Base-by-base conservation (phyloP, 108 stramenopile genomes). In the Skeletonema tropicum region DNA sequence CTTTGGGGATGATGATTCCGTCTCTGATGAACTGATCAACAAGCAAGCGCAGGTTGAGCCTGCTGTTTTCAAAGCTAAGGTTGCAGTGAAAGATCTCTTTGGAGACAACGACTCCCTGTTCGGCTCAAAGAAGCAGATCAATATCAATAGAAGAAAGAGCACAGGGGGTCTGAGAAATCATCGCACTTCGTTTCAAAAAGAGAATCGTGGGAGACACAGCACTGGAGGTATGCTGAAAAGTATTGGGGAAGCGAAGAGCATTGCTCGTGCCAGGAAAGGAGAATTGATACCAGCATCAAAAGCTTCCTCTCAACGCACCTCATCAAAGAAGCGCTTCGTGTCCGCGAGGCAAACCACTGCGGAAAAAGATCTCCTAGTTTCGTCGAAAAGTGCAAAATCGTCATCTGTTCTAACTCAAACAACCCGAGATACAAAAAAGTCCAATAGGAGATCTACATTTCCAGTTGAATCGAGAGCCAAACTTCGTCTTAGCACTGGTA, bases 111-210 rank as follows among this genome's bases (percentile, higher is more conserved):
- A 55, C 21, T 55, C 52, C 2, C 23, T 55, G 7, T 55, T 55
- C 23, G 52, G 52, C 2, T 23, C 52, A 6, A 55, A 55, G 23
- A 55, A 55, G 52, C 52, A 5, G 19, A 55, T 55, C 23, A 55
- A 23, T 55, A 55, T 55, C 23, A 55, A 23, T 55, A 21, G 52
- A 55, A 55, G 52, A 23, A 55, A 55, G 21, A 55, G 52, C 21
- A 55, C 52, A 23, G 23, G 52, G 9, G 52, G n/a, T 55, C 21
- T 55, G 23, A 6, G 0, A 5, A 55, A 25, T 55, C 52, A 2
- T 55, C 52, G 6, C 6, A 8, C 52, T 55, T 21, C 9, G 23
- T 7, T 23, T 9, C 19, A 21, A 23, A 55, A 55, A 23, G 3
- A 23, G 23, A 23, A 55, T 55, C 52, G 19, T 23, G 52, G 21